Conservation (phyloP, 768 basidiomycete genomes). For the Phlebiopsis flavidoalba region DNA sequence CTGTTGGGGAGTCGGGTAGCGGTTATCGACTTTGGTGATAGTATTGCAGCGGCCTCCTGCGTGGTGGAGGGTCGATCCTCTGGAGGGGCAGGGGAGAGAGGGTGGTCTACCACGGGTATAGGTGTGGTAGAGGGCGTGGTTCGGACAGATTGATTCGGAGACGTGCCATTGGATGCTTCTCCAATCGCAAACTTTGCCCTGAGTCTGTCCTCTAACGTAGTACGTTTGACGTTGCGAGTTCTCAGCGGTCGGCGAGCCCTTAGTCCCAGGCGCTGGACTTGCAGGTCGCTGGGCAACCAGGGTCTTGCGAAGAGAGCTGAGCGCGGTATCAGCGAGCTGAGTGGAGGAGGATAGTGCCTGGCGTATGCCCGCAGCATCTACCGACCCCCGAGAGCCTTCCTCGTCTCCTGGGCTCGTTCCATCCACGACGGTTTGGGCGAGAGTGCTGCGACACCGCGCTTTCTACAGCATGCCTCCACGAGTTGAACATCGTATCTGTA, state of each 20-base stretch:
- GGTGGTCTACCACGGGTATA: slow-evolving; percentile 23
- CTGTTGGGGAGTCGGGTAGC: slow-evolving; percentile 13
- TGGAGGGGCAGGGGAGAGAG: slow-evolving; percentile 18
- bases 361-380: slow-evolving; percentile 13
- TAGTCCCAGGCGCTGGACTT: slow-evolving; percentile 28
- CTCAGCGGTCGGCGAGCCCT: slow-evolving; percentile 14
- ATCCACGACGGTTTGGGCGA: slow-evolving; percentile 32
- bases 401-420: slow-evolving; percentile 14
- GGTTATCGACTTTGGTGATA: slow-evolving; percentile 1
- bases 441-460: slow-evolving; percentile 45
- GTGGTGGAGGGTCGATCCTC: slow-evolving; percentile 3
- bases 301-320: slow-evolving; percentile 60
- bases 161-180: slow-evolving; percentile 43
- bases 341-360: slow-evolving; percentile 41
- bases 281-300: slow-evolving; percentile 46
- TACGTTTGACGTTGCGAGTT: slow-evolving; percentile 34
- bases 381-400: slow-evolving; percentile 19
- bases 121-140: slow-evolving; percentile 34
- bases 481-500: slow-evolving; percentile 56
- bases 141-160: slow-evolving; percentile 36
- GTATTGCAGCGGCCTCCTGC: background rate
- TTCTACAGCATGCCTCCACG: slow-evolving; percentile 71
- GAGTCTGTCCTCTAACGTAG: slow-evolving; percentile 73
- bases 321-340: slow-evolving; percentile 57
- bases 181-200: slow-evolving; percentile 58